These are phyloP conservation scores for Gremmenia infestans DNA, from an alignment of 2,329 filamentous ascomycete genomes.

Conservation along the genomic window DNA sequence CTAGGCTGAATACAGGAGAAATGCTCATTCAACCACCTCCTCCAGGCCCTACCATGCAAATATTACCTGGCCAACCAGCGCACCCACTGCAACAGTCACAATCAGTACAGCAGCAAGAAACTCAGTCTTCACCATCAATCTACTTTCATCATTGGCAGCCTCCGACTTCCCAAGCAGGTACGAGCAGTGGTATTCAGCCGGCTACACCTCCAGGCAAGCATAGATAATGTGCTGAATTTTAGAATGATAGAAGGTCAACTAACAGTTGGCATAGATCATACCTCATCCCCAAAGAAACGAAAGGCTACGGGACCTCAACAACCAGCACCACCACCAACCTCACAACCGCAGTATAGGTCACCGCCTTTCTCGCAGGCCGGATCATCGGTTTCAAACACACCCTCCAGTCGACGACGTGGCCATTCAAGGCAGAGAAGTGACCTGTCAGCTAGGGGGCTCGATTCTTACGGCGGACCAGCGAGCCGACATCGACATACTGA, in stretches of 20 bases:
- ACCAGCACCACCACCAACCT: slow-evolving; percentile 41
- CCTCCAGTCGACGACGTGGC: slow-evolving; percentile 49
- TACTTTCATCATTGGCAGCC: slow-evolving; percentile 95
- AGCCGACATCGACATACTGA: slow-evolving; percentile 35
- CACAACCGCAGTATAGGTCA: slow-evolving; percentile 43
- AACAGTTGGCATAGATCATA: slow-evolving; percentile 47
- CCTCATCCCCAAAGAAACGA: slow-evolving; percentile 78
- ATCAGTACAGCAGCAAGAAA: slow-evolving; percentile 47
- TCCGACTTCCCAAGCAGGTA: slow-evolving; percentile 59
- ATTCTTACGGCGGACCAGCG: slow-evolving; percentile 35
- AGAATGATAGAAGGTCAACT: slow-evolving; percentile 23
- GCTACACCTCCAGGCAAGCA: slow-evolving; percentile 68
- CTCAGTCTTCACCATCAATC: slow-evolving; percentile 62
- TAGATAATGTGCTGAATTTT: slow-evolving; percentile 41
- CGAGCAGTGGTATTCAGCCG: slow-evolving; percentile 56
- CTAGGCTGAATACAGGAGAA: slow-evolving; percentile 39
- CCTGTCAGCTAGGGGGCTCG: slow-evolving; percentile 36
- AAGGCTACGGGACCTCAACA: slow-evolving; percentile 61
- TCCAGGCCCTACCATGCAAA: slow-evolving; percentile 36
- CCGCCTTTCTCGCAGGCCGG: slow-evolving; percentile 52
- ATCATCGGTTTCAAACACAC: slow-evolving; percentile 48
- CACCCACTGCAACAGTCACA: slow-evolving; percentile 48
- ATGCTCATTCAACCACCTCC: slow-evolving; percentile 35
- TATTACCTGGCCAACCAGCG: slow-evolving; percentile 39
- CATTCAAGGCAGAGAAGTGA: slow-evolving; percentile 64